Evolutionary conservation across 164 flowering plant species (phyloP).

Genomic region (Sedum album): DNA sequence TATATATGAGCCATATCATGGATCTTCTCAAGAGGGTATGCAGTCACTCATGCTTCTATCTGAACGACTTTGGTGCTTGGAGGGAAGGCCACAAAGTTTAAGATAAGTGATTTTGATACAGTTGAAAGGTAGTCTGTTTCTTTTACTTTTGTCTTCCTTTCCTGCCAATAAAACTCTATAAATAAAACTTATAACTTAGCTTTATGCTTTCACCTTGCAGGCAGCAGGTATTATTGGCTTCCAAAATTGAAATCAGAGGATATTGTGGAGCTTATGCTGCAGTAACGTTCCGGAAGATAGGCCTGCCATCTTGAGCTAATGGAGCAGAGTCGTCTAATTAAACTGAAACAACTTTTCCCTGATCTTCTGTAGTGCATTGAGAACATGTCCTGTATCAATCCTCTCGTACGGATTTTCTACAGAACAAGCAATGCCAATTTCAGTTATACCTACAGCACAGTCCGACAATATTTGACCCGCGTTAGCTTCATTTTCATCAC

Average conservation of each 20-base stretch:
- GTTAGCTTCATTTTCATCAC: neutral
- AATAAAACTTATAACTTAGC: neutral
- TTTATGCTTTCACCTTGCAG: neutral
- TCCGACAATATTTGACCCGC: neutral
- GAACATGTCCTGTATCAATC: neutral
- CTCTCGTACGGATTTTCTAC: constrained; percentile 3
- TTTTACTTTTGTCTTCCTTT: neutral
- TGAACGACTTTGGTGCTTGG: neutral
- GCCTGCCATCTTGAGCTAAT: neutral
- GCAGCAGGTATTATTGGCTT: neutral
- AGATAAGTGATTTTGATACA: neutral
- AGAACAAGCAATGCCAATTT: constrained; percentile 8
- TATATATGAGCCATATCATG: neutral
- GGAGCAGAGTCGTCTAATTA: neutral
- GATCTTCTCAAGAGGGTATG: neutral
- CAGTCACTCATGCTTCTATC: neutral
- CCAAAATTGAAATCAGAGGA: neutral
- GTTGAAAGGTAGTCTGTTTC: neutral
- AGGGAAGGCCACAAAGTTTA: neutral
- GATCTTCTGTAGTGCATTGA: constrained; percentile 3
- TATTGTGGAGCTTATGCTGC: neutral
- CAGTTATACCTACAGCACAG: neutral
- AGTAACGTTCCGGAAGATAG: neutral
- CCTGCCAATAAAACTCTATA: neutral
- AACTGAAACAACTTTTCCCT: neutral